A percentile compares a stretch with the other conserved stretches of the same genome.
These are phyloP conservation scores for Filobasidium floriforme DNA, from an alignment of 768 basidiomycete genomes.

Conservation along the genomic window DNA sequence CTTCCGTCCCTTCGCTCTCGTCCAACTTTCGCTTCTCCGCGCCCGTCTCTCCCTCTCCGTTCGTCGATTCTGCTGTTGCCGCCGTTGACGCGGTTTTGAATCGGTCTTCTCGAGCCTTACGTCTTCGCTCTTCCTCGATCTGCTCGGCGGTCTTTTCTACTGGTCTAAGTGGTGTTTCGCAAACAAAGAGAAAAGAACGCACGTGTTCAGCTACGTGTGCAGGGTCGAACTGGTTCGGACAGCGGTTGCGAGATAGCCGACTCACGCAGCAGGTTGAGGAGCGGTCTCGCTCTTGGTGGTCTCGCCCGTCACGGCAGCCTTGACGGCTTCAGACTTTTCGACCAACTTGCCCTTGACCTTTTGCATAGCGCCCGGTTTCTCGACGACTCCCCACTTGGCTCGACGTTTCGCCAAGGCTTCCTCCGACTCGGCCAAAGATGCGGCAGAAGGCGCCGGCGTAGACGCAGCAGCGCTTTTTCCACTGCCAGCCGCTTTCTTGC, in stretches of 20 bases:
- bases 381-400: conserved; percentile 12
- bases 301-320: not conserved
- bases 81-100: not conserved
- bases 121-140: conserved; percentile 4
- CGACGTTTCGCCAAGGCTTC: conserved; percentile 12
- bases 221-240: not conserved
- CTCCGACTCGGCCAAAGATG: not conserved
- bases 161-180: not conserved
- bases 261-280: too few species aligned
- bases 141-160: conserved; percentile 6
- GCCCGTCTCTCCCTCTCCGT: not conserved
- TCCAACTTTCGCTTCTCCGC: conserved; percentile 6
- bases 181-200: not conserved
- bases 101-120: not conserved
- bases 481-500: not conserved
- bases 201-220: not conserved
- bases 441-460: not conserved
- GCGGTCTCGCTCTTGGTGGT: not conserved
- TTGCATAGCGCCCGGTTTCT: conserved; percentile 3
- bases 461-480: not conserved
- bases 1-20: not conserved
- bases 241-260: not conserved
- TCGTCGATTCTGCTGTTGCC: not conserved
- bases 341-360: conserved; percentile 8
- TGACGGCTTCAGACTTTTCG: conserved; percentile 2